These are phyloP conservation scores for Brassica carinata DNA, from an alignment of 345 rosid genomes.

Conservation along the genomic window DNA sequence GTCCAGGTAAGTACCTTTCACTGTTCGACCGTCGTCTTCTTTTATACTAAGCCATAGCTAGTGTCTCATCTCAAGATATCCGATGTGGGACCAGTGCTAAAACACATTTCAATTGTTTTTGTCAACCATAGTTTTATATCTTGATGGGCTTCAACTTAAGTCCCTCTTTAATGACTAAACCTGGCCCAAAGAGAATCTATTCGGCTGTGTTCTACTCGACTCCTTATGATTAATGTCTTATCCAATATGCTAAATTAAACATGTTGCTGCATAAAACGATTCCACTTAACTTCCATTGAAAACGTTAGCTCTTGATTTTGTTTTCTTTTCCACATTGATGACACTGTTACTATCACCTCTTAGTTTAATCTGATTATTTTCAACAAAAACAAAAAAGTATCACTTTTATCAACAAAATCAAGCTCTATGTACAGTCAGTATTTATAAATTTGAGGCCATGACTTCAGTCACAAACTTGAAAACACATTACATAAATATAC, in stretches of 20 bases:
- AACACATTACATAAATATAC: not conserved
- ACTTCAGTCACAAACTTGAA: conserved; percentile 4
- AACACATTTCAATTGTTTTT: not conserved
- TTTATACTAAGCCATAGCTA: not conserved
- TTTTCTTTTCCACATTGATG: not conserved
- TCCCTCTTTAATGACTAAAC: not conserved
- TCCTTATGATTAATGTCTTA: not conserved
- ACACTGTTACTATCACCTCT: not conserved
- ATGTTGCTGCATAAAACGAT: not conserved
- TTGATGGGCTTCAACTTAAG: conserved; percentile 13
- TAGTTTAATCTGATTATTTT: not conserved
- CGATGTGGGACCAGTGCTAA: conserved; percentile 24
- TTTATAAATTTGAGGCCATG: not conserved
- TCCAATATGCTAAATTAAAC: not conserved
- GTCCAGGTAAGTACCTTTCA: conserved; percentile 36
- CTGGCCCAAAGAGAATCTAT: not conserved
- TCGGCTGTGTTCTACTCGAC: not conserved
- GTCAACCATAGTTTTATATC: not conserved
- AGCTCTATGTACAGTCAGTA: conserved; percentile 18
- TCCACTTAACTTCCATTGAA: not conserved
- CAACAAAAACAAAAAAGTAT: not conserved
- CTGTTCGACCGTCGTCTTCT: accelerated
- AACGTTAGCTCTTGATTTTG: not conserved
- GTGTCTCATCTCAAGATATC: not conserved
- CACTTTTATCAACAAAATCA: not conserved